These are phyloP conservation scores for Saccharomycopsis crataegensis DNA, from an alignment of 1,139 yeast species.

Conservation along the genomic window DNA sequence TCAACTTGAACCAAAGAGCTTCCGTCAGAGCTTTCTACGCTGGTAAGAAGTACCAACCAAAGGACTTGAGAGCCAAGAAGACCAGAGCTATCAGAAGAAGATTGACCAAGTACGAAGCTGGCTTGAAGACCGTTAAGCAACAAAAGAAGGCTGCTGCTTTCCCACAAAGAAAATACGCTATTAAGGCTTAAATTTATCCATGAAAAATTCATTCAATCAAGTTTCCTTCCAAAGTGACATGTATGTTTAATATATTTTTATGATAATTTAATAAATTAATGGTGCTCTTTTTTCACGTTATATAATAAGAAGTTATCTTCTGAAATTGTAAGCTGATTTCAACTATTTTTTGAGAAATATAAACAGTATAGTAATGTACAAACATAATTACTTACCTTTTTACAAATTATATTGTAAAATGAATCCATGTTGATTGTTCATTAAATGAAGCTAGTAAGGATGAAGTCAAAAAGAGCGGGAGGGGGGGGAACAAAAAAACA, in stretches of 20 bases:
- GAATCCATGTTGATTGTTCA: no score
- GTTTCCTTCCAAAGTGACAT: neutral
- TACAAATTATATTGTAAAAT: no score
- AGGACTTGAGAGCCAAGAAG: slow-evolving; percentile 98
- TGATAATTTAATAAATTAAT: neutral
- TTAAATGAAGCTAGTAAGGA: no score
- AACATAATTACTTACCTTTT: no score
- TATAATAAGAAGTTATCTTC: no score
- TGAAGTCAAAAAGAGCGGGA: no score
- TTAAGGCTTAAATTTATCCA: slow-evolving; percentile 71
- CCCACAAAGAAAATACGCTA: slow-evolving; percentile 98
- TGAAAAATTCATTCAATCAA: no score
- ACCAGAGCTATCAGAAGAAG: slow-evolving; percentile 99
- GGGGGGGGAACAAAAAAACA: no score
- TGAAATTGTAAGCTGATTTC: neutral
- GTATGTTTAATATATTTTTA: neutral
- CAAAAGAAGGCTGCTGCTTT: slow-evolving; percentile 88
- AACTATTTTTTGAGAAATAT: no score
- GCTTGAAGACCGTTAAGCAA: slow-evolving; percentile 78
- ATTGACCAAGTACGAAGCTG: slow-evolving; percentile 81
- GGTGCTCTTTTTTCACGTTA: neutral
- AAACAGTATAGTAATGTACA: no score
- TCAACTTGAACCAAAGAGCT: slow-evolving; percentile 95
- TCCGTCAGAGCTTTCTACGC: slow-evolving; percentile 92
- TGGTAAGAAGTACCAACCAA: slow-evolving; percentile 96